Base-by-base conservation (phyloP, 2,329 filamentous ascomycete species). In the Beauveria pseudobassiana region DNA sequence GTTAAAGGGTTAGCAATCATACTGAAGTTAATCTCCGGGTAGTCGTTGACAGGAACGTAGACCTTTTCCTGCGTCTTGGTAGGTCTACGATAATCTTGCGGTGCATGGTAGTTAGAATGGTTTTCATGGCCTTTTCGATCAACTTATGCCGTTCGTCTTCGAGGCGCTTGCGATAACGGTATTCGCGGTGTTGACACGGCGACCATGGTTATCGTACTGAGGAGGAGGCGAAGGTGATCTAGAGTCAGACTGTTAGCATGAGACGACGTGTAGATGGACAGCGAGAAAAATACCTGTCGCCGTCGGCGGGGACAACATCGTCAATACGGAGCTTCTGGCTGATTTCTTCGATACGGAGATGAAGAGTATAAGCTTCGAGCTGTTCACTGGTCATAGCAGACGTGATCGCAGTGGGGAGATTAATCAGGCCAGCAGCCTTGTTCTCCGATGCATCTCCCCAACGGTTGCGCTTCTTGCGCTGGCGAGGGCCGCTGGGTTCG, bases 11-110 rank as follows among this genome's bases (percentile, higher is more conserved):
- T 96, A 96, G 93, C 88, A 93, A 95, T 93, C 93, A 93, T 97
- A 99, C 95, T 99, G 91, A 99, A 99, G 89, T 99, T 99, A 88
- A 99, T 98, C 79, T 99, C 95, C 84, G 95, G 95, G 78, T 99
- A 99, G 79, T 99, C 95, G 86, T 99, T 99, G 82, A 99, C 95
- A 76, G 95, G 95, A 77, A 99, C 95, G 77, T 99, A 99, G 89
- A 99, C 96, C 84, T 99, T 99, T 84, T 99, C 95, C 80, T 99
- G 95, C 75, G 95, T 99, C 89, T 99, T 99, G 76, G 93, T 98
- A 65, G 95, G 95, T 72, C 95, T 91, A 76, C 95, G 91, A 78
- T 99, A 99, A 77, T 99, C 95, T 83, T 93, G 91, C 63, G 95
- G 95, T 71, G 95, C 95, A 75, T 98, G 92, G 76, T 99, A 99